phyloP scores from a whole-genome alignment of 495 filamentous ascomycete genomes.

The Tuber brumale region DNA sequence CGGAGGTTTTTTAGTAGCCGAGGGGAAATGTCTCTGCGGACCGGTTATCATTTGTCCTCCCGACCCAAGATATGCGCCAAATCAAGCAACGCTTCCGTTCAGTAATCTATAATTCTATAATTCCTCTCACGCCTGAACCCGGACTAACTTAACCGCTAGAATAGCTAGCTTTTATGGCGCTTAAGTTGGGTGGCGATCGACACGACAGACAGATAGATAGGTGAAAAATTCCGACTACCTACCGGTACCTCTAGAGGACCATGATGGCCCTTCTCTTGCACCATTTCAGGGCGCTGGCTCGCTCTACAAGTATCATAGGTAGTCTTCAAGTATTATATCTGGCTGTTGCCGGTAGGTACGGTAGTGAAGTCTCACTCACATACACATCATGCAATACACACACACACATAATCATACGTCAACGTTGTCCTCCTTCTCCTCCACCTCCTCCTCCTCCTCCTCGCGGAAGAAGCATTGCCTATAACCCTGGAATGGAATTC shows the following conservation, averaged over 20 bases:
- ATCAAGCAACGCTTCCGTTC: not conserved
- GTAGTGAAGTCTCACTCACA: not conserved
- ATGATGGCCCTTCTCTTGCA: not conserved
- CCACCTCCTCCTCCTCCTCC: too few species aligned
- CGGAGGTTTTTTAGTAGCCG: not conserved
- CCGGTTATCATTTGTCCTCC: not conserved
- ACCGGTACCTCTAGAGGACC: not conserved
- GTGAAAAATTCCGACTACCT: not conserved
- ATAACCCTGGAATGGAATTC: too few species aligned
- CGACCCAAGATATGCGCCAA: not conserved
- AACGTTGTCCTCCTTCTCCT: too few species aligned
- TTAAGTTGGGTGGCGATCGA: conserved; percentile 11
- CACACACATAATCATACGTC: not conserved
- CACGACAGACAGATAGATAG: not conserved
- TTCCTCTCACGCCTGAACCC: not conserved
- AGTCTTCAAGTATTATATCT: not conserved
- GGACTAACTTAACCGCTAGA: not conserved
- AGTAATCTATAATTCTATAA: not conserved
- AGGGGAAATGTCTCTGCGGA: not conserved
- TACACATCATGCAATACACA: not conserved
- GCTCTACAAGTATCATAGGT: not conserved
- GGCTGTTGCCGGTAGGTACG: not conserved
- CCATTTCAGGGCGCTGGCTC: not conserved
- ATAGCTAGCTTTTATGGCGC: not conserved
- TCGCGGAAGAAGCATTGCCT: too few species aligned